Percentiles rank a stretch among this genome's conserved stretches.
phyloP scores from a whole-genome alignment of 2,329 filamentous ascomycete genomes.

The Claviceps capensis region DNA sequence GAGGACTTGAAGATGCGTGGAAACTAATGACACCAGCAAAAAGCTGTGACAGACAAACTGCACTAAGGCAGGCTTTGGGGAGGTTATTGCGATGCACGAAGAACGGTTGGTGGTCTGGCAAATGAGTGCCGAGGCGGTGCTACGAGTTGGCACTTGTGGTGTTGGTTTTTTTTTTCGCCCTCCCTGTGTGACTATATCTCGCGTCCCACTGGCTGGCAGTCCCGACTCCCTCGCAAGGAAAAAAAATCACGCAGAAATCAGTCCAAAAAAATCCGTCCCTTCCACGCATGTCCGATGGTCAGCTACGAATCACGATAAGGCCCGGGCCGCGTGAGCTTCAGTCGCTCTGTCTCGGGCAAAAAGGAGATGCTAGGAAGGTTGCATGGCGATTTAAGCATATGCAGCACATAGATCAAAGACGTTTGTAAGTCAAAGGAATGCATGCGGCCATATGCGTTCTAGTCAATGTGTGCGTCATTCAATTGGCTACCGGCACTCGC shows the following conservation, averaged over 20 bases:
- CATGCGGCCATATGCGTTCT: not conserved
- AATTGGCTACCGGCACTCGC: not conserved
- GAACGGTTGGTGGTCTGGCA: not conserved
- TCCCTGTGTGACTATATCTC: not conserved
- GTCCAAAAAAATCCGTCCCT: not conserved
- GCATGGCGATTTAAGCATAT: not conserved
- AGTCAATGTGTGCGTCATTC: not conserved
- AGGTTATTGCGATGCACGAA: not conserved
- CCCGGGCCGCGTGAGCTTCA: not conserved
- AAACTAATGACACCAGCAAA: not conserved
- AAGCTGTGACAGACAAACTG: not conserved
- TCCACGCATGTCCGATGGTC: not conserved
- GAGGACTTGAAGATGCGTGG: not conserved
- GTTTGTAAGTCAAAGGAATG: not conserved
- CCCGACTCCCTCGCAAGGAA: not conserved
- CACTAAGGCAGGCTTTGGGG: not conserved
- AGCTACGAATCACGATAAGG: not conserved
- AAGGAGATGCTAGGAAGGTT: not conserved
- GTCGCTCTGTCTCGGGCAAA: not conserved
- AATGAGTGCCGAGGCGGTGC: not conserved
- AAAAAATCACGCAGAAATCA: not conserved
- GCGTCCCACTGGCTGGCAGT: not conserved
- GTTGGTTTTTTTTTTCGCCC: not conserved
- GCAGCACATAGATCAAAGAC: not conserved
- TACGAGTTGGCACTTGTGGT: not conserved